Base-by-base conservation (phyloP, 805 yeast genomes). In the Myxozyma monticola region DNA sequence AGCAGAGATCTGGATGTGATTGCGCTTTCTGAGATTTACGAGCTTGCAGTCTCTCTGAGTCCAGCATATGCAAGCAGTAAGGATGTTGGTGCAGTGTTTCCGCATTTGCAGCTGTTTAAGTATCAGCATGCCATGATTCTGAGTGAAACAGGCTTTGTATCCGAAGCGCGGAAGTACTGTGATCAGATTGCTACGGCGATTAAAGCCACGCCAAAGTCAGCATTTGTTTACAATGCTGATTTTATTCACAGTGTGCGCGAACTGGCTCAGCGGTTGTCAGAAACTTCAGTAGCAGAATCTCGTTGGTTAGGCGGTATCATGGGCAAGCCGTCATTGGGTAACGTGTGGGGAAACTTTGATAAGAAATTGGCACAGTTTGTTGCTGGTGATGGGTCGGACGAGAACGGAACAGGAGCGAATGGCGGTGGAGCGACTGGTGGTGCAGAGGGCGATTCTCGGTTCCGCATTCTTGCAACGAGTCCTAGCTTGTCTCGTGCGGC, bases 381-480 rank as follows among this genome's bases (percentile, higher is more conserved):
- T 50, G 84, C 95, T 34, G 97, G 96, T 1, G 97, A 91, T 41
- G n/a, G n/a, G n/a, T n/a, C n/a, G n/a, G 95, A 85, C 30, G 71
- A 65, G 14, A 51, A 44, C 2, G 51, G 26, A 6, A 44, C 45
- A 10, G 49, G 40, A 21, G 34, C 56, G 20, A 59, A 54, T 6
- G 54, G 48, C 6, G 53, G 55, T 22, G 62, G 60, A 20, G 62
- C 31, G 5, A 15, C 15, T 12, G 26, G 42, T 14, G 30, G 38
- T 7, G 37, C 24, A n/a, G 48, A 24, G 12, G 37, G 37, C 30
- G 63, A 57, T 17, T 49, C 33, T 15, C 50, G 63, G n/a, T 66
- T 67, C 56, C 57, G 53, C 38, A 54, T 59, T 42, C 46, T 67
- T 30, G 66, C 69, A 6, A 62, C 59, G 10, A 65, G 65, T 22